These are phyloP conservation scores for Saccharomycopsis crataegensis DNA, from an alignment of 1,139 yeast genomes.

Conservation along the genomic window DNA sequence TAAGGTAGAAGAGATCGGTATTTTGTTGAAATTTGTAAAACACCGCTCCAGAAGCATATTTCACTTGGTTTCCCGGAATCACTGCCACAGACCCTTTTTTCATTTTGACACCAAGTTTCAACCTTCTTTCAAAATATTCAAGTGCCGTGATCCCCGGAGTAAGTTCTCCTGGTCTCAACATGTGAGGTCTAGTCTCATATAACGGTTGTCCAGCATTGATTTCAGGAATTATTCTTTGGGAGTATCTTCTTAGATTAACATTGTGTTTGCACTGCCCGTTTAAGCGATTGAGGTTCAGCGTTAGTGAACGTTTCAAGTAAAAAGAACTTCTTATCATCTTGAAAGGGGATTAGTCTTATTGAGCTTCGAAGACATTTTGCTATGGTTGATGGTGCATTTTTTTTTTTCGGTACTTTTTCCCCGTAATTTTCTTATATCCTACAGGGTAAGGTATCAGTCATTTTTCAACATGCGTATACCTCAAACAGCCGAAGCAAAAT, in stretches of 20 bases:
- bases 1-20: slow-evolving; percentile 75
- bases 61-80: slow-evolving; percentile 62
- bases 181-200: slow-evolving; percentile 74
- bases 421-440: no score
- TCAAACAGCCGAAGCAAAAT: no score
- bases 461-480: no score
- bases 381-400: no score
- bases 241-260: background rate
- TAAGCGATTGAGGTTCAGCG: no score
- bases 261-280: background rate
- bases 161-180: slow-evolving; percentile 65
- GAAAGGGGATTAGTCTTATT: no score
- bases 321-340: no score
- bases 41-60: slow-evolving; percentile 83
- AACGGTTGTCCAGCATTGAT: slow-evolving; percentile 74
- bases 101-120: slow-evolving; percentile 45
- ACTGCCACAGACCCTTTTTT: slow-evolving; percentile 67
- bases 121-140: slow-evolving; percentile 73
- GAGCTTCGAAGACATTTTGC: no score
- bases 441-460: no score
- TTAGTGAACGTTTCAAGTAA: no score
- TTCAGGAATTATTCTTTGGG: slow-evolving; percentile 10
- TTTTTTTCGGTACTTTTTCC: no score
- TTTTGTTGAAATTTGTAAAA: slow-evolving; percentile 90
- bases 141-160: slow-evolving; percentile 83